These are phyloP conservation scores for Populus nigra DNA, from an alignment of 345 rosid genomes.

Conservation along the genomic window DNA sequence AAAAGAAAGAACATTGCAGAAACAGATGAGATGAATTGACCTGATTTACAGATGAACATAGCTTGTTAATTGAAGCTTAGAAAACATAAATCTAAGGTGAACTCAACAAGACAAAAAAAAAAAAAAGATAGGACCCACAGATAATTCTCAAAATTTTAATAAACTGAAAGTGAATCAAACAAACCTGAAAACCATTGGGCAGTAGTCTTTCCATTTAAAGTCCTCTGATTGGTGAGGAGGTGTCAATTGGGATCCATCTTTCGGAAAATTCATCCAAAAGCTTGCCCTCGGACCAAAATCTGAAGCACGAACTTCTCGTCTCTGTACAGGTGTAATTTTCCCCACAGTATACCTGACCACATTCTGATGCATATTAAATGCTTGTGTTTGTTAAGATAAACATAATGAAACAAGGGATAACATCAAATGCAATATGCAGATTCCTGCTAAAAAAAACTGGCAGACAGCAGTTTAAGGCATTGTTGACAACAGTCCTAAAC, in stretches of 20 bases:
- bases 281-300: conserved; percentile 95
- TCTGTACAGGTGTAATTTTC: conserved; percentile 91
- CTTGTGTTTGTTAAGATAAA: conserved; percentile 1
- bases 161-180: conserved; percentile 18
- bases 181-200: conserved; percentile 99
- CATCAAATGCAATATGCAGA: not conserved
- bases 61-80: not conserved
- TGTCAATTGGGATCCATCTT: conserved; percentile 83
- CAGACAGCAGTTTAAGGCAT: not conserved
- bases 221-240: conserved; percentile 92
- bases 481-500: not conserved
- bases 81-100: not conserved
- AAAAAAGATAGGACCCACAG: no score
- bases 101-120: not conserved
- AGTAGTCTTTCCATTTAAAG: conserved; percentile 97
- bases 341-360: conserved; percentile 88
- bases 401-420: conserved; percentile 4
- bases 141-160: not conserved
- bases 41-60: not conserved
- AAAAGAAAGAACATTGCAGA: not conserved
- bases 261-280: conserved; percentile 97
- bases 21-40: not conserved
- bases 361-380: conserved; percentile 18
- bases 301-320: conserved; percentile 76
- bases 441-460: not conserved